Percentiles rank a stretch among this genome's conserved stretches.
Conservation (phyloP, 1,284 basidiomycete species). For the Boletus semigastroideus region DNA sequence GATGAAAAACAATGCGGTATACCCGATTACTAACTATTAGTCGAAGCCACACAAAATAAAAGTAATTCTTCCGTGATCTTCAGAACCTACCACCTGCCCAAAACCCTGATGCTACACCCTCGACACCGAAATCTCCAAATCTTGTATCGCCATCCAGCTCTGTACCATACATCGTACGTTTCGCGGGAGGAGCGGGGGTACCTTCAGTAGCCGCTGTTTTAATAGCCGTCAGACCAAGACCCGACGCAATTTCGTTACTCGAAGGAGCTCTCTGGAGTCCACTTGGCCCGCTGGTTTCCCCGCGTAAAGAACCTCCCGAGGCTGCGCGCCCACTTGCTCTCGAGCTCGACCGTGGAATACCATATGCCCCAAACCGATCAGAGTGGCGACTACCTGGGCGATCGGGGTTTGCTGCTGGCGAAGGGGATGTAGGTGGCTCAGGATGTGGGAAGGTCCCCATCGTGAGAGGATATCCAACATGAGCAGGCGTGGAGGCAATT, state of each 20-base stretch:
- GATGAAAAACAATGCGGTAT: conserved; percentile 5
- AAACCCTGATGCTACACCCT: conserved; percentile 67
- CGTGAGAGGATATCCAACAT: conserved; percentile 35
- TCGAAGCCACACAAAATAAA: conserved; percentile 7
- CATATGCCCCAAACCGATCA: conserved; percentile 32
- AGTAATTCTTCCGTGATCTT: conserved; percentile 18
- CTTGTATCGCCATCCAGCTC: conserved; percentile 72
- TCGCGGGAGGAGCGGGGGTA: conserved; percentile 38
- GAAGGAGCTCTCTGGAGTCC: conserved; percentile 32
- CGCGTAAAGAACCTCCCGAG: conserved; percentile 33
- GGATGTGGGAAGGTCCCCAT: conserved; percentile 60
- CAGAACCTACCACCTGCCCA: conserved; percentile 51
- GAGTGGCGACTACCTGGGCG: conserved; percentile 37
- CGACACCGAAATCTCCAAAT: conserved; percentile 78
- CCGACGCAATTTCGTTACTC: conserved; percentile 39
- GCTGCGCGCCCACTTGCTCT: conserved; percentile 30
- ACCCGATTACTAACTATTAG: conserved; percentile 8
- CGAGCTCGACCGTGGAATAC: conserved; percentile 32
- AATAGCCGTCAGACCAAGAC: conserved; percentile 38
- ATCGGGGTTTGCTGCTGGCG: conserved; percentile 47
- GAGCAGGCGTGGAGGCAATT: conserved; percentile 52
- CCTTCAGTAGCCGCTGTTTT: conserved; percentile 32
- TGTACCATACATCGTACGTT: conserved; percentile 78
- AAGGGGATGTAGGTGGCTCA: conserved; percentile 69
- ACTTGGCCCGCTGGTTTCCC: conserved; percentile 28